phyloP scores from a whole-genome alignment of 2,329 filamentous ascomycete genomes.

The Nigrograna mackinnonii region DNA sequence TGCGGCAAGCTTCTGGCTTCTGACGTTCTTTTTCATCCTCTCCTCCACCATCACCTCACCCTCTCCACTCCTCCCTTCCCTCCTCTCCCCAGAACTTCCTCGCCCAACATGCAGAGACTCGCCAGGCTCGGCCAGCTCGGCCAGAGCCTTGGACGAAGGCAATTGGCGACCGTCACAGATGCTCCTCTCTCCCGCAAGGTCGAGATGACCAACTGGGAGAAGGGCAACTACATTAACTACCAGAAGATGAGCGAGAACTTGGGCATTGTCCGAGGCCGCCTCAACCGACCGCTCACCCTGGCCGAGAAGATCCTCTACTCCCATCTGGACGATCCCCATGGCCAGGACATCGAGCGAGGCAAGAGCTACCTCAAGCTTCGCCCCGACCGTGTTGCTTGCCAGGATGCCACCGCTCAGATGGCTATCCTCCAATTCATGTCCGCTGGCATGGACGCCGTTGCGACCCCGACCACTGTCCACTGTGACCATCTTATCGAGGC shows the following conservation, averaged over 20 bases:
- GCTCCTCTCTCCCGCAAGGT: constrained; percentile 92
- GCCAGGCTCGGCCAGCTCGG: constrained; percentile 70
- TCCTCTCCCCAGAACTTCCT: constrained; percentile 24
- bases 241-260: constrained; percentile 99
- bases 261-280: constrained; percentile 80
- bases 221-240: constrained; percentile 98
- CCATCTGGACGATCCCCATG: constrained; percentile 94
- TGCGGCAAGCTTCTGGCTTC: constrained; percentile 36
- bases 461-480: constrained; percentile 94
- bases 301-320: constrained; percentile 99
- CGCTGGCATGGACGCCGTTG: constrained; percentile 92
- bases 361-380: constrained; percentile 95
- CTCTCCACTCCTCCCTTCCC: constrained; percentile 41
- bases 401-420: constrained; percentile 99
- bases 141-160: constrained; percentile 64
- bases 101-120: constrained; percentile 68
- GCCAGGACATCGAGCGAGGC: constrained; percentile 94
- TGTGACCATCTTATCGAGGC: constrained; percentile 99
- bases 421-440: constrained; percentile 99
- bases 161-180: constrained; percentile 84
- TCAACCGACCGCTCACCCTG: constrained; percentile 92
- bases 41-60: constrained; percentile 28
- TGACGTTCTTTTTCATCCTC: constrained; percentile 39
- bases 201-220: constrained; percentile 96
- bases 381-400: constrained; percentile 96